Percentiles rank a stretch among this genome's conserved stretches.
phyloP scores from a whole-genome alignment of 805 yeast genomes.

The Zygosaccharomyces pseudorouxii region DNA sequence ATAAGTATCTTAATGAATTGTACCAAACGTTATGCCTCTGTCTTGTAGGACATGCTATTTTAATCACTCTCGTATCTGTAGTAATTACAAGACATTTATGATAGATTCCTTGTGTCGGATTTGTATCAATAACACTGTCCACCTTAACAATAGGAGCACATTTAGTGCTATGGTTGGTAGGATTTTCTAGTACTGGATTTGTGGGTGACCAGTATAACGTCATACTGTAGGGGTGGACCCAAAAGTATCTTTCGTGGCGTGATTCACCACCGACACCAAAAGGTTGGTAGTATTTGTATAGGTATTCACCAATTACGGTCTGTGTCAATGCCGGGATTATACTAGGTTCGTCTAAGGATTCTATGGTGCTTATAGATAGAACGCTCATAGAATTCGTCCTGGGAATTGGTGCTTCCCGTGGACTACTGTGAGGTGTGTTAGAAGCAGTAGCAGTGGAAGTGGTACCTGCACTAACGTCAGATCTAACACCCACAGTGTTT shows the following conservation, averaged over 20 bases:
- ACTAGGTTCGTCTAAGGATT: slow-evolving; percentile 60
- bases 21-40: slow-evolving; percentile 90
- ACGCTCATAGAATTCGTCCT: slow-evolving; percentile 33
- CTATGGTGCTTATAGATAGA: slow-evolving; percentile 47
- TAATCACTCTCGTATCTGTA: slow-evolving; percentile 60
- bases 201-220: slow-evolving; percentile 85
- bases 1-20: slow-evolving; percentile 70
- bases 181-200: slow-evolving; percentile 71
- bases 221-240: slow-evolving; percentile 93
- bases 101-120: slow-evolving; percentile 87
- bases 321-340: slow-evolving; percentile 87
- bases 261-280: slow-evolving; percentile 67
- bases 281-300: slow-evolving; percentile 78
- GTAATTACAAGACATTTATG: slow-evolving; percentile 77
- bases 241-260: slow-evolving; percentile 88
- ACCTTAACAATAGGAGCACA: slow-evolving; percentile 78
- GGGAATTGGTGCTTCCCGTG: slow-evolving; percentile 3
- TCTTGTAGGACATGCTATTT: slow-evolving; percentile 82
- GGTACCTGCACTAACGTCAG: slow-evolving; percentile 20
- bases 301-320: slow-evolving; percentile 87
- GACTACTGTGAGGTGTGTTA: neutral
- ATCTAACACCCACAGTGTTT: neutral
- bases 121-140: slow-evolving; percentile 74
- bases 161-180: slow-evolving; percentile 60
- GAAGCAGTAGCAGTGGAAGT: slow-evolving; percentile 5